Base-by-base conservation (phyloP, 164 flowering plant genomes). In the Liquidambar formosana region DNA sequence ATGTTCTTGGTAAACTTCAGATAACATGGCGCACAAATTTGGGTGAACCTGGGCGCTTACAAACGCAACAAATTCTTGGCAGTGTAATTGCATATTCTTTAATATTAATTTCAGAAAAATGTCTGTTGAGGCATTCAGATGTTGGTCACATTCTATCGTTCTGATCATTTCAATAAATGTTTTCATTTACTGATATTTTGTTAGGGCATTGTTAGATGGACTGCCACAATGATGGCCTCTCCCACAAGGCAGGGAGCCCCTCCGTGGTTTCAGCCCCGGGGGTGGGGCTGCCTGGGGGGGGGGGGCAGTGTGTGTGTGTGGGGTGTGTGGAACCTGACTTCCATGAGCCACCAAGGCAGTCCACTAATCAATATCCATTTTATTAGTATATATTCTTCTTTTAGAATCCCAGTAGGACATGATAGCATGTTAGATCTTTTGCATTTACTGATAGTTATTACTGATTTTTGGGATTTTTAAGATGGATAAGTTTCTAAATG, bases 31-130 rank as follows among this genome's bases (percentile, higher is more conserved):
- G 97, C 43, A 88, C 97, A 64, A 95, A 95, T 86, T 78, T 95
- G 85, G 99, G 99, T 68, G 99, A 95, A 76, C 96, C 99, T 75
- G 99, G 99, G 25, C 97, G 99, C 75, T 80, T 95, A 63, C 99
- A 93, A 80, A 95, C 99, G 27, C 99, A 95, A 64, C 93, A 91
- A 57, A 95, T 95, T 74, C 85, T 90, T 74, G 97, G 97, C 46
- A 84, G 80, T 80, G 99, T 95, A 83, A 84, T 96, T 83, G 23
- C 54, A 43, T 57, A 23, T 38, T 25, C 28, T 43, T 47, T 47
- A 57, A 16, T 46, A 59, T 16, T 21, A 12, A 19, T 68, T 68
- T 28, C 10, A 15, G 1, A 28, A 14, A 27, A 12, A 33, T 33
- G 46, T 6, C 5, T 59, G n/a, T 26, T 44, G 44, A 21, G 15